Conservation (phyloP, 2,329 filamentous ascomycete genomes). For the Penicillium sp. region DNA sequence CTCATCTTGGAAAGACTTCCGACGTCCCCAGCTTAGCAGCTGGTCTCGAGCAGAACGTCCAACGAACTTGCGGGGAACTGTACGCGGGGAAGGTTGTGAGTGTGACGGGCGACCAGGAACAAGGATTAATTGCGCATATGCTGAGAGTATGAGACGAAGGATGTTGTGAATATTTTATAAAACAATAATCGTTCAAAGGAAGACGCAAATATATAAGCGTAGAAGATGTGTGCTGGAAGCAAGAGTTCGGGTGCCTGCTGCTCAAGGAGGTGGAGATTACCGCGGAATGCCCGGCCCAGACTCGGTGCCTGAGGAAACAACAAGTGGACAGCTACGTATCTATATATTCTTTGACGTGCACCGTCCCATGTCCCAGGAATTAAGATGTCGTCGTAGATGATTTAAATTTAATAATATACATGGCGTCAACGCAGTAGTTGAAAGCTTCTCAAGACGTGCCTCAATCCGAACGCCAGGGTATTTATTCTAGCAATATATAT, state of each 20-base stretch:
- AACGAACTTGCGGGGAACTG: slow-evolving; percentile 3
- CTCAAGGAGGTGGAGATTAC: not conserved
- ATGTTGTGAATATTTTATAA: not conserved
- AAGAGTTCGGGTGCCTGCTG: not conserved
- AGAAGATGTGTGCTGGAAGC: too few species aligned
- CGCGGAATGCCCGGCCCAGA: not conserved
- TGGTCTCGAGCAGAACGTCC: not conserved
- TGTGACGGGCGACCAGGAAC: not conserved
- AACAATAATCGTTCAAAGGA: not conserved
- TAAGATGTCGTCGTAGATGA: too few species aligned
- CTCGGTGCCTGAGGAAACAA: not conserved
- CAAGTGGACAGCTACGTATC: not conserved
- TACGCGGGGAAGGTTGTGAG: not conserved
- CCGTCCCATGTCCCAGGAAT: not conserved
- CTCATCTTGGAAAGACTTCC: not conserved
- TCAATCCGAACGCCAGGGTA: not conserved
- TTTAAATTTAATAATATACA: not conserved
- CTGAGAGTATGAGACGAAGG: not conserved
- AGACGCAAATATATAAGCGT: not conserved
- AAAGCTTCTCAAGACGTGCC: not conserved
- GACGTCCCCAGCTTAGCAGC: not conserved
- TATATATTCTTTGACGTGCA: not conserved
- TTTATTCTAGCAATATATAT: not conserved
- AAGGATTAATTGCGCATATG: not conserved
- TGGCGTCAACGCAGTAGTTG: not conserved